Base-by-base conservation (phyloP, 352 stramenopile species). In the Globisporangium spinosum region DNA sequence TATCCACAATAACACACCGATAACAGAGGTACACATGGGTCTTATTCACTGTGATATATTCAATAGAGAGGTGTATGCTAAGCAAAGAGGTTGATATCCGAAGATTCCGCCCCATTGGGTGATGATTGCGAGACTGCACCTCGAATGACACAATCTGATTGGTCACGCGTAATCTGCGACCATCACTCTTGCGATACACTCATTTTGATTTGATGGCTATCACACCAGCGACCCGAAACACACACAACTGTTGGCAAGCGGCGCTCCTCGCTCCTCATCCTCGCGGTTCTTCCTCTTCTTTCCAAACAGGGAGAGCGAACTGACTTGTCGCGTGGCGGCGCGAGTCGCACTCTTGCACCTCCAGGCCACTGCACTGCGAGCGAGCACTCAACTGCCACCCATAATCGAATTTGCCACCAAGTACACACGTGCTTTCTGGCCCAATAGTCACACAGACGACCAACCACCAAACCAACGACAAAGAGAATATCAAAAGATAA, bases 61-160 rank as follows among this genome's bases (percentile, higher is more conserved):
- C 12, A 38, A 12, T 35, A 38, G 0, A 38, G 1, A 12, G 32
- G 32, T 17, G 7, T 20, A 45, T 20, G 4, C 3, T 2, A 49
- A 49, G 0, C 5, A 49, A 5, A n/a, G 40, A 49, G 40, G 3
- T 49, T 4, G 8, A 49, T 45, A 0, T 17, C 38, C 3, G 4
- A 5, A 45, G 13, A 45, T 45, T 45, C 0, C 38, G 13, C 38
- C 12, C 13, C n/a, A 1, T 1, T 54, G 20, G 47, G 10, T 8
- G 47, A 3, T 8, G 47, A 55, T 55, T 55, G 20, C 47, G 47
- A 17, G 7, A 17, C 47, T 22, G n/a, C 54, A 43, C 54, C 54
- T 25, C 4, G 27, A 22, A 25, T 60, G 54, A 34, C 54, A 23
- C 54, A 60, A 59, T 40, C 54, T 22, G 54, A 59, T 59, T 59